A percentile compares a stretch with the other conserved stretches of the same genome.
These are phyloP conservation scores for Acer campestre DNA, from an alignment of 345 rosid species.

Conservation along the genomic window DNA sequence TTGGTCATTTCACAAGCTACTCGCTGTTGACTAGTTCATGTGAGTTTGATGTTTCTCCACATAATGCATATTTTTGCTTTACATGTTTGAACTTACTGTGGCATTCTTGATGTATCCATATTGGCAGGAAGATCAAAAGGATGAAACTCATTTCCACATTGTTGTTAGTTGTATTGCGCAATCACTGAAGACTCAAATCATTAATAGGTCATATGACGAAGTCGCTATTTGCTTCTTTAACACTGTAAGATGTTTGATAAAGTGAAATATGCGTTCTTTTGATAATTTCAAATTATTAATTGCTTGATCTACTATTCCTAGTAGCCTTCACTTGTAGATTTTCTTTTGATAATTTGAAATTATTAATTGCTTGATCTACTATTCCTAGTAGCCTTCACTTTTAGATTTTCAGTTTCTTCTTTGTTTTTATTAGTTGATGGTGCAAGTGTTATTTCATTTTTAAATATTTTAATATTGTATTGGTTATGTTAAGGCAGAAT, in stretches of 20 bases:
- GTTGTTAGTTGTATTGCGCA: constrained; percentile 71
- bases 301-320: not conserved
- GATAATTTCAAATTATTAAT: not conserved
- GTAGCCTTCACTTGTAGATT: not conserved
- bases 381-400: not conserved
- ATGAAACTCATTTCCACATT: constrained; percentile 72
- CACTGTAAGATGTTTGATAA: constrained; percentile 55
- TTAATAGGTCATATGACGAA: constrained; percentile 78
- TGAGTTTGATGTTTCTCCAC: not conserved
- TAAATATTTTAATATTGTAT: not conserved
- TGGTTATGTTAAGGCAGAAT: constrained; percentile 7
- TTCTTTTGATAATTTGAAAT: not conserved
- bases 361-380: not conserved
- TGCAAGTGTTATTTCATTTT: not conserved
- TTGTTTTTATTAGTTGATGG: not conserved
- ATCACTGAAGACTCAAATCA: constrained; percentile 79
- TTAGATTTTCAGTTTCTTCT: not conserved
- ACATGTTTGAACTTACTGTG: not conserved
- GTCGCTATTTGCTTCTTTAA: constrained; percentile 90
- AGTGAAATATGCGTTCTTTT: not conserved
- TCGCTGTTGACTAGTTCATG: not conserved
- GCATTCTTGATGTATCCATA: not conserved
- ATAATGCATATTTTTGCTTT: constrained; percentile 2
- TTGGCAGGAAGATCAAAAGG: constrained; percentile 60
- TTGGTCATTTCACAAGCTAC: not conserved